Base-by-base conservation (phyloP, 2,329 filamentous ascomycete species). In the Exophiala spinifera region DNA sequence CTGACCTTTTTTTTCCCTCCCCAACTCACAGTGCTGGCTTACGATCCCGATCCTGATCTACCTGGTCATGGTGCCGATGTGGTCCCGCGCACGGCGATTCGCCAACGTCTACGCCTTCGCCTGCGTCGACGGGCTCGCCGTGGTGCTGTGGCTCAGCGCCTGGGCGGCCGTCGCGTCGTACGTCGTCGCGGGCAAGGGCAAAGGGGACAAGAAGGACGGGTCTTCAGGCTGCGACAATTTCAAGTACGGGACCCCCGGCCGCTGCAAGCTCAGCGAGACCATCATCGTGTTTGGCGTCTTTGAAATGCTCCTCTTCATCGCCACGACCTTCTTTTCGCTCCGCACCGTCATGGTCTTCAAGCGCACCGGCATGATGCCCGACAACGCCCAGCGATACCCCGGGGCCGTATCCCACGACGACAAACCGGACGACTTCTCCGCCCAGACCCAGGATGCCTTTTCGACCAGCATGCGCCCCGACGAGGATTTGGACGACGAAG, bases 1-100 rank as follows among this genome's bases (percentile, higher is more conserved):
- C n/a, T n/a, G n/a, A n/a, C n/a, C n/a, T n/a, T n/a, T n/a, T n/a
- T n/a, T n/a, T n/a, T n/a, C n/a, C n/a, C n/a, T n/a, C n/a, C n/a
- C n/a, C n/a, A n/a, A n/a, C n/a, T n/a, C n/a, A n/a, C 46, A 84
- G 82, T 84, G 82, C 66, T 84, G 81, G 74, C 67, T 84, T 59
- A 78, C 76, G 39, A 73, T 81, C 39, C 81, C 81, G 11, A 79
- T 78, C 23, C 70, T 84, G 33, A 72, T 84, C 53, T 85, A 84
- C 66, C 78, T 83, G 51, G 74, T 78, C 43, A 81, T 81, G 66
- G 79, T 82, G 3, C 82, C 82, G 4, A 79, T 82, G 71, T 85
- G 80, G 78, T 76, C 76, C 20, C 78, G 82, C 58, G 78, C 81
- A 21, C 74, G 74, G 60, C 74, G 76, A 48, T 82, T 85, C 63